Conservation (phyloP, 73 alveolate genomes). For the Loxodes magnus region DNA sequence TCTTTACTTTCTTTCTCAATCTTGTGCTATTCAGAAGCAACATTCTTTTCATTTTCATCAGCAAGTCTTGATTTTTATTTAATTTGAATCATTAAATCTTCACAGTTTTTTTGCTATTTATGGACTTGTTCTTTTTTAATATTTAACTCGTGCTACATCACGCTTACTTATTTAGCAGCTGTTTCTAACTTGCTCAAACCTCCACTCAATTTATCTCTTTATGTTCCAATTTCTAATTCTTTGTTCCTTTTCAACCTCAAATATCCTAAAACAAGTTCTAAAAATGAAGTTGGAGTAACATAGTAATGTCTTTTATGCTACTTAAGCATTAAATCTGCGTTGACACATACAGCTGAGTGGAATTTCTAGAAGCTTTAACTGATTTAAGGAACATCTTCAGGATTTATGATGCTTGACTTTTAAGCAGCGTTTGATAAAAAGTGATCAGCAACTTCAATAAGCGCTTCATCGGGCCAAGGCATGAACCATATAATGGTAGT, state of each 20-base stretch:
- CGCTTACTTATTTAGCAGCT: slow-evolving; percentile 92
- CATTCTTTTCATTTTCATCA: slow-evolving; percentile 81
- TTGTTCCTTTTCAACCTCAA: slow-evolving; percentile 62
- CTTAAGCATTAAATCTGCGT: neutral
- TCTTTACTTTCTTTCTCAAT: slow-evolving; percentile 91
- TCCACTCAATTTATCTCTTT: slow-evolving; percentile 86
- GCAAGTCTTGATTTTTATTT: slow-evolving; percentile 86
- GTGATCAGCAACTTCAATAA: slow-evolving; percentile 92
- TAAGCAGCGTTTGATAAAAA: slow-evolving; percentile 37
- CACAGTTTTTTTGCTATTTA: slow-evolving; percentile 82
- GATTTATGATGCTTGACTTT: neutral
- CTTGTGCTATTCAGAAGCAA: slow-evolving; percentile 74
- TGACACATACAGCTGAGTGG: neutral
- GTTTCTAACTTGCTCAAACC: slow-evolving; percentile 98
- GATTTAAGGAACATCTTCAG: slow-evolving; percentile 46
- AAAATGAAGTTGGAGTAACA: slow-evolving; percentile 98
- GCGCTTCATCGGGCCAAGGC: slow-evolving; percentile 99
- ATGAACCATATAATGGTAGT: slow-evolving; percentile 97
- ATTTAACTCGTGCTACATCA: slow-evolving; percentile 87
- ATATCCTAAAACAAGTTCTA: slow-evolving; percentile 92
- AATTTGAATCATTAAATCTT: slow-evolving; percentile 87
- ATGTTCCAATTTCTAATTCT: slow-evolving; percentile 78
- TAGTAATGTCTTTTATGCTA: slow-evolving; percentile 96
- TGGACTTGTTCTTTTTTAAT: slow-evolving; percentile 84
- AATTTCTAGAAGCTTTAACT: slow-evolving; percentile 17